phyloP scores from a whole-genome alignment of 352 stramenopile genomes.

The Globisporangium irregulare region DNA sequence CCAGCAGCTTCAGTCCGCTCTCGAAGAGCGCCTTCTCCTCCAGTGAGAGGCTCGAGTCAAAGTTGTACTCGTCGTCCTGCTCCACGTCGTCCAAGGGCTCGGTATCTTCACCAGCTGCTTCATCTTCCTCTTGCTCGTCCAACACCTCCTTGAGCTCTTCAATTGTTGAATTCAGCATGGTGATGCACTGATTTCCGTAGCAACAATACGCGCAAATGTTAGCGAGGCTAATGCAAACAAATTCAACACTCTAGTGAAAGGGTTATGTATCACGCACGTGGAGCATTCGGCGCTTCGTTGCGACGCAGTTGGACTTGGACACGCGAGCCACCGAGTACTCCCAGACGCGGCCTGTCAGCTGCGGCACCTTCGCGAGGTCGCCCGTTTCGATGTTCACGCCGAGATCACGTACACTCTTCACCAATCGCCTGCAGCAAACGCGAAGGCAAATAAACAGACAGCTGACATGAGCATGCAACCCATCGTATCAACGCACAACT shows the following conservation, averaged over 20 bases:
- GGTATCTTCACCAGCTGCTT: slow-evolving; percentile 17
- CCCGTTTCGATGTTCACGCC: slow-evolving; percentile 37
- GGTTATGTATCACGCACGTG: slow-evolving; percentile 37
- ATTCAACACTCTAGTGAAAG: not conserved
- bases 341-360: slow-evolving; percentile 82
- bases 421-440: slow-evolving; percentile 43
- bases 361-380: slow-evolving; percentile 53
- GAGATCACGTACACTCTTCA: slow-evolving; percentile 72
- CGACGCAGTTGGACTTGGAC: slow-evolving; percentile 86
- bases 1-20: slow-evolving; percentile 61
- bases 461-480: slow-evolving; percentile 8
- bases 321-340: slow-evolving; percentile 64
- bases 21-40: slow-evolving; percentile 71
- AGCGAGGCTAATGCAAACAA: not conserved
- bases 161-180: slow-evolving; percentile 79
- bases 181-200: slow-evolving; percentile 47
- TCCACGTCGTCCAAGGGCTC: slow-evolving; percentile 52
- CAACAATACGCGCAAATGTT: not conserved
- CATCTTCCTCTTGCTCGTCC: slow-evolving; percentile 37
- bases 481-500: not conserved
- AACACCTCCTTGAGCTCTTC: slow-evolving; percentile 80
- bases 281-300: slow-evolving; percentile 83
- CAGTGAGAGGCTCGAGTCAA: slow-evolving; percentile 68
- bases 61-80: slow-evolving; percentile 62
- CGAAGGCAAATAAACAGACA: not conserved